Percentiles rank a stretch among this genome's conserved stretches.
Evolutionary conservation across 176 grass and related monocot genomes (phyloP).

Genomic region (Poa pratensis): DNA sequence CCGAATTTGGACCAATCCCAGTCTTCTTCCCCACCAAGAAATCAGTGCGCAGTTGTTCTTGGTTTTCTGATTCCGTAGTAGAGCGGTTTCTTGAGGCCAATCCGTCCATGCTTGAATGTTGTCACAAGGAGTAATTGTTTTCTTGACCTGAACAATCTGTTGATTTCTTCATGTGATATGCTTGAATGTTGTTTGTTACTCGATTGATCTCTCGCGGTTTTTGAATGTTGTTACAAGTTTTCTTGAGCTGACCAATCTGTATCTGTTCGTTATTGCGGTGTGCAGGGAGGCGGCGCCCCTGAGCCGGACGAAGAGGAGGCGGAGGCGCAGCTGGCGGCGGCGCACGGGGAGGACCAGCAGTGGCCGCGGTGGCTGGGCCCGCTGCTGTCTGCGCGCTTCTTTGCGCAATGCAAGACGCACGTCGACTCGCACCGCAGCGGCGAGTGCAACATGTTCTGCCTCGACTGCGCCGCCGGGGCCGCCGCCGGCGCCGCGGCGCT

Average conservation of each 20-base stretch:
- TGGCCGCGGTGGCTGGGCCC: slow-evolving; percentile 87
- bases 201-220: no score
- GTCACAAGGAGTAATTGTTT: neutral
- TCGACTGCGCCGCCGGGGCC: slow-evolving; percentile 65
- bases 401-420: slow-evolving; percentile 85
- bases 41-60: neutral
- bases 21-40: neutral
- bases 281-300: slow-evolving; percentile 53
- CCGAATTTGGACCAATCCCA: neutral
- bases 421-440: slow-evolving; percentile 64
- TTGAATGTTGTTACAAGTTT: neutral
- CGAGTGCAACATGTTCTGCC: slow-evolving; percentile 98
- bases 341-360: slow-evolving; percentile 39
- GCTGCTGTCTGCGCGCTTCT: slow-evolving; percentile 80
- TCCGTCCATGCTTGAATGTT: neutral
- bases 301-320: slow-evolving; percentile 50
- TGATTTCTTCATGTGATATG: no score
- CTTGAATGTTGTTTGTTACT: neutral
- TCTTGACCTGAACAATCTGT: neutral
- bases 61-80: neutral
- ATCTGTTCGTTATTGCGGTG: neutral
- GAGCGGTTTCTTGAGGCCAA: neutral
- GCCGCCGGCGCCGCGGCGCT: slow-evolving; percentile 45
- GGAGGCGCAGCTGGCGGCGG: slow-evolving; percentile 11
- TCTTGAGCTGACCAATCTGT: neutral